phyloP scores from a whole-genome alignment of 1,139 yeast genomes.

The Protomyces arabidopsidicola region DNA sequence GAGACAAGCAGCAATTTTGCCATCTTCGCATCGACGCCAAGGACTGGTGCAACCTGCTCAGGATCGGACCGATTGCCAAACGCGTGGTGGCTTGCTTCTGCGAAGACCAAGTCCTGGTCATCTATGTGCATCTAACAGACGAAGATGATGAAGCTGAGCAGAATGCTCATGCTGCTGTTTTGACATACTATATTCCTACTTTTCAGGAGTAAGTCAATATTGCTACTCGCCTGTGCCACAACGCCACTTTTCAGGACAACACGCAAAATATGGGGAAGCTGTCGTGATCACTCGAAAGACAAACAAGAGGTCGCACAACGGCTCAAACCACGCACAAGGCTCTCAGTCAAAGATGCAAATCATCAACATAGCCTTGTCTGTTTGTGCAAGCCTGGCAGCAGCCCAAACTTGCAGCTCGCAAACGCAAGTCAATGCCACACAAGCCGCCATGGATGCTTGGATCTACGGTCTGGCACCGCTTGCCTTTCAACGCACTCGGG shows the following conservation, averaged over 20 bases:
- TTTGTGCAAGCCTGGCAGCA: background rate
- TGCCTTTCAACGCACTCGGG: background rate
- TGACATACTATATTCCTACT: conserved; percentile 32
- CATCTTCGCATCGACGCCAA: conserved; percentile 36
- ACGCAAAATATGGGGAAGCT: no score
- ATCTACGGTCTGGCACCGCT: background rate
- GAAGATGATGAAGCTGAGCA: conserved; percentile 31
- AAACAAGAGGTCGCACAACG: no score
- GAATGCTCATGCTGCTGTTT: conserved; percentile 32
- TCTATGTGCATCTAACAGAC: conserved; percentile 39
- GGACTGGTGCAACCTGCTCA: conserved; percentile 41
- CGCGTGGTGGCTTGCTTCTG: conserved; percentile 40
- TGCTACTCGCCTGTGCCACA: background rate
- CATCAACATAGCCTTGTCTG: no score
- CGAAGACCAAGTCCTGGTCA: conserved; percentile 37
- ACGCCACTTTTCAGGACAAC: no score
- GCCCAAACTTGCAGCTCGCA: background rate
- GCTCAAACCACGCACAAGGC: no score
- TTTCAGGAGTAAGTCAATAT: conserved; percentile 20
- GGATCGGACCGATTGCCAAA: conserved; percentile 36
- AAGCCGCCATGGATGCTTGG: background rate
- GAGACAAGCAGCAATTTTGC: conserved; percentile 31
- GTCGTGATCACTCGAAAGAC: no score
- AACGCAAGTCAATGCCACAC: background rate
- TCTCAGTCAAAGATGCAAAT: no score